Evolutionary conservation across 2,329 filamentous ascomycete genomes (phyloP).

Genomic region (Colletotrichum euphorbiae): DNA sequence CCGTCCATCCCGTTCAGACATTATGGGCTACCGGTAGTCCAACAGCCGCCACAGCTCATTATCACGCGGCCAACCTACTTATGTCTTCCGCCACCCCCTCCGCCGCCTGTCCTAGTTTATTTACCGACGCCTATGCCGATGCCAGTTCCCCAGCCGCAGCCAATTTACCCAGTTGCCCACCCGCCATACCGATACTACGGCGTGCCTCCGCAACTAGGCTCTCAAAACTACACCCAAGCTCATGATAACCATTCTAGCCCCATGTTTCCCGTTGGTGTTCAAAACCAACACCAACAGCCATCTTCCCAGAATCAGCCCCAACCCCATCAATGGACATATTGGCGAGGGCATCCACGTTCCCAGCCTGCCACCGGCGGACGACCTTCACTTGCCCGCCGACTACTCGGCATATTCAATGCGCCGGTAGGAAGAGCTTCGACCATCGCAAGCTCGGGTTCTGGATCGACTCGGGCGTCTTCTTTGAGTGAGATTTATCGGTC

Average conservation of each 20-base stretch:
- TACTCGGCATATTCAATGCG: constrained; percentile 45
- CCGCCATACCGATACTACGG: constrained; percentile 28
- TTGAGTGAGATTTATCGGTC: constrained; percentile 5
- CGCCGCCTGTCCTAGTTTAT: constrained; percentile 18
- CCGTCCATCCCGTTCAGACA: constrained; percentile 29
- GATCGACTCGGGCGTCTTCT: constrained; percentile 8
- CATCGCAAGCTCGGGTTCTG: constrained; percentile 44
- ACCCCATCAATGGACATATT: constrained; percentile 9
- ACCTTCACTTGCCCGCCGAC: constrained; percentile 25
- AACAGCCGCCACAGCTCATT: constrained; percentile 2
- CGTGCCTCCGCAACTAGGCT: not conserved
- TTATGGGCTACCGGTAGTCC: not conserved
- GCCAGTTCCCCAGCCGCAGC: constrained; percentile 24
- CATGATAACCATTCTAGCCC: not conserved
- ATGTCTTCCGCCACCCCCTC: constrained; percentile 24
- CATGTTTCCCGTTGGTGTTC: not conserved
- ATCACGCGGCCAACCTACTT: not conserved
- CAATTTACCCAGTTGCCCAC: constrained; percentile 41
- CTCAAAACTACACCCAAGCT: not conserved
- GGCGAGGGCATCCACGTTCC: not conserved
- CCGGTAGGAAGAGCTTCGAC: constrained; percentile 52
- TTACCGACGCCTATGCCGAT: constrained; percentile 18
- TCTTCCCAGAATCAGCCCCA: not conserved
- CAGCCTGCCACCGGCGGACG: constrained; percentile 10
- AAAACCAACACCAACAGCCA: not conserved